These are phyloP conservation scores for Aspergillus ellipticus DNA, from an alignment of 495 filamentous ascomycete genomes.

Conservation along the genomic window DNA sequence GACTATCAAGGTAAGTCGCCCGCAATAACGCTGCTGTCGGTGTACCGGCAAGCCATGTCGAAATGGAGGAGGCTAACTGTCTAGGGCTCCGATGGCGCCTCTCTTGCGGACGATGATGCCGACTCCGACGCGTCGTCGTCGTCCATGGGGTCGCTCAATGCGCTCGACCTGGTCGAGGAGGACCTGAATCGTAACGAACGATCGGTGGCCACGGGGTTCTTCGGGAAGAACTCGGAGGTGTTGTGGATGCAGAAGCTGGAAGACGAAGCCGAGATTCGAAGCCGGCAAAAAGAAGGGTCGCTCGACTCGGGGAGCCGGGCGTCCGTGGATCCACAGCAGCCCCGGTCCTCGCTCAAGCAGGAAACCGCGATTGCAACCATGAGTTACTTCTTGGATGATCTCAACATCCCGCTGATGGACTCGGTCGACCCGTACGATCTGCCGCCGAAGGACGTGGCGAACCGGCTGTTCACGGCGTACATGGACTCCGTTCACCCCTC, in stretches of 20 bases:
- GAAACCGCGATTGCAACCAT: slow-evolving; percentile 31
- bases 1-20: slow-evolving; percentile 30
- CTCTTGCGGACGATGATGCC: slow-evolving; percentile 8
- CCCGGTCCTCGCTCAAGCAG: background rate
- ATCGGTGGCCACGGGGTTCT: slow-evolving; percentile 51
- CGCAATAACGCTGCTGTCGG: too few relatives aligned
- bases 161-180: slow-evolving; percentile 54
- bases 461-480: slow-evolving; percentile 52
- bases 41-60: too few relatives aligned
- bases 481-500: slow-evolving; percentile 54
- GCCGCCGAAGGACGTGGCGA: slow-evolving; percentile 48
- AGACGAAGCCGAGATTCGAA: slow-evolving; percentile 21
- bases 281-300: background rate
- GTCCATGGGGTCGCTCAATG: slow-evolving; percentile 56
- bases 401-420: slow-evolving; percentile 38
- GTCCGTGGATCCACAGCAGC: background rate
- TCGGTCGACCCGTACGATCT: slow-evolving; percentile 46
- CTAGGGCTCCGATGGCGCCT: background rate
- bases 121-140: slow-evolving; percentile 32
- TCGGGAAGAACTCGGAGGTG: slow-evolving; percentile 62
- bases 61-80: too few relatives aligned
- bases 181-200: slow-evolving; percentile 53
- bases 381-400: slow-evolving; percentile 57
- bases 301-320: background rate
- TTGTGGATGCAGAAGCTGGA: slow-evolving; percentile 54